Base-by-base conservation (phyloP, 2,329 filamentous ascomycete genomes). In the Phaeoacremonium minimum region DNA sequence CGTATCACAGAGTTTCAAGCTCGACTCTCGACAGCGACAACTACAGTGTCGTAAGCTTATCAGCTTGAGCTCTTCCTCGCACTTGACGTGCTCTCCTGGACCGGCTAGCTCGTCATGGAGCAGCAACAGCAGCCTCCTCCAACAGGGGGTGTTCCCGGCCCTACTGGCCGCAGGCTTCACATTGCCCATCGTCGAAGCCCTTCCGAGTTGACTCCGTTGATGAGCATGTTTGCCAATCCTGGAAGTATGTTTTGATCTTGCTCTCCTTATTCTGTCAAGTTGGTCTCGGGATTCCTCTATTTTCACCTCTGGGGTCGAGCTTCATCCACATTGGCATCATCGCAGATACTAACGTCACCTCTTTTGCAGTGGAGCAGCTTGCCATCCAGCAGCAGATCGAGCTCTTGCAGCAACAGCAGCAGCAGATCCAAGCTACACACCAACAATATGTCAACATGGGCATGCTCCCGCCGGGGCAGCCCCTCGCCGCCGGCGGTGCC, bases 361-460 rank as follows among this genome's bases (percentile, higher is more conserved):
- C 43, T 41, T 39, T 37, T 44, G 33, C 53, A 95, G 90, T 96
- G 87, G 91, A 96, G 73, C 90, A 96, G 77, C 80, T 95, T 59
- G 88, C 88, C 58, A 90, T 97, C 60, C 90, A 95, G 69, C 91
- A 96, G 71, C 91, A 97, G 68, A 96, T 97, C 57, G 91, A 97
- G 67, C 77, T 94, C 58, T 76, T 97, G 56, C 91, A 97, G 70
- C 89, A 95, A 63, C 93, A 97, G 63, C 93, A 97, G 62, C 90
- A 97, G 64, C 90, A 96, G 61, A 94, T 97, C 57, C 87, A 94
- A 66, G 88, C 88, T 52, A 93, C 88, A 46, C 89, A 96, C 57
- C 90, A 96, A 67, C 91, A 97, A 67, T 96, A 95, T 71, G 85
- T 95, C 55, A 95, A 93, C 63, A 90, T 96, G 86, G 88, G 88